Percentiles rank a stretch among this genome's conserved stretches.
Evolutionary conservation across 2,329 filamentous ascomycete species (phyloP).

Genomic region (Fusarium papillatum): DNA sequence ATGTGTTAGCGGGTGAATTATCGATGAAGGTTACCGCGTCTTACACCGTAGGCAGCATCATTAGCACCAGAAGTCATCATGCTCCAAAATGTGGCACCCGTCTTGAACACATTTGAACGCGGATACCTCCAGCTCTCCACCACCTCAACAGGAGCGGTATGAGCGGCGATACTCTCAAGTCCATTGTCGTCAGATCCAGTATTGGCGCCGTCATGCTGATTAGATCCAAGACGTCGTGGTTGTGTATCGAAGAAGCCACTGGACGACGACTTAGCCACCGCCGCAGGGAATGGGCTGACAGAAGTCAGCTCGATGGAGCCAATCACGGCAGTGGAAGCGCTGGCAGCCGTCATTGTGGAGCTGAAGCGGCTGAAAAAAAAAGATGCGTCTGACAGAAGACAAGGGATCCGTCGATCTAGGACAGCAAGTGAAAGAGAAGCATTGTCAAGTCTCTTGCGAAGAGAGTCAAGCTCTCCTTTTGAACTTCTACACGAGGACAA

Average conservation of each 20-base stretch:
- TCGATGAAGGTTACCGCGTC: constrained; percentile 34
- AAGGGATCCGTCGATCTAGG: not conserved
- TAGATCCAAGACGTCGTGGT: not conserved
- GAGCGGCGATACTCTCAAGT: constrained; percentile 17
- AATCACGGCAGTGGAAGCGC: constrained; percentile 34
- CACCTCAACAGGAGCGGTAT: constrained; percentile 1
- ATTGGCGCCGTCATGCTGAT: not conserved
- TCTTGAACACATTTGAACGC: constrained; percentile 58
- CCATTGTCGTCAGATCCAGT: constrained; percentile 3
- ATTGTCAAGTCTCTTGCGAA: not conserved
- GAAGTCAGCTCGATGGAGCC: constrained; percentile 34
- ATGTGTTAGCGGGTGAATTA: not conserved
- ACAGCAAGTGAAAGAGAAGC: not conserved
- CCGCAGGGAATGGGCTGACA: constrained; percentile 11
- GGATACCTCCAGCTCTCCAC: constrained; percentile 39
- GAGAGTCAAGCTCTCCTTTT: not conserved
- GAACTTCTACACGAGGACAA: not conserved
- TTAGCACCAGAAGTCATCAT: constrained; percentile 71
- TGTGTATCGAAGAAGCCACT: not conserved
- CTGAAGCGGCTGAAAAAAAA: not conserved
- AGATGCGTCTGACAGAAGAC: constrained; percentile 19
- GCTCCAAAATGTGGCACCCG: constrained; percentile 68
- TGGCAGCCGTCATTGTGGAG: constrained; percentile 18
- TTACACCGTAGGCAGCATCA: constrained; percentile 70
- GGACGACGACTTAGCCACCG: not conserved